Base-by-base conservation (phyloP, 2,329 filamentous ascomycete species). In the Sphaerulina musiva region DNA sequence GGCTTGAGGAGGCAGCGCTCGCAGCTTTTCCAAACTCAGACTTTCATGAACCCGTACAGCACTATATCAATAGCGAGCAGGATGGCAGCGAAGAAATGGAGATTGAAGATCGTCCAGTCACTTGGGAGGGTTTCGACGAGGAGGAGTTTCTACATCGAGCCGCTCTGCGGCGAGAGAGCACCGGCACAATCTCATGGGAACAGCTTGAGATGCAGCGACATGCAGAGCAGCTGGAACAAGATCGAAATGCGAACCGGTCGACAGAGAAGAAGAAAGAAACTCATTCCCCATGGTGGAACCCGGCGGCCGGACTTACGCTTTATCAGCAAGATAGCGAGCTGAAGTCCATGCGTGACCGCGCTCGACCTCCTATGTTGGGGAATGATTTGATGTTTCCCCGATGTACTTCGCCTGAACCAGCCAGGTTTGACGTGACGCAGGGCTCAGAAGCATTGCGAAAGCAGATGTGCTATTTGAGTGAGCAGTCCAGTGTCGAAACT, bases 331-430 rank as follows among this genome's bases (percentile, higher is more conserved):
- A 76, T 52, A 53, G 43, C 29, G 74, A 76, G 54, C 60, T 81
- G 39, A 73, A 77, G 57, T 75, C 76, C 26, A 80, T 82, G 74
- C 77, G 77, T 20, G 83, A 83, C 56, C 75, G 76, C 42, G 78
- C 79, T 26, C 80, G 78, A 41, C 92, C 92, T 40, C 92, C 92
- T 8, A 95, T 97, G 90, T 81, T 95, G 9, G 92, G 92, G 53
- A 74, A 77, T 54, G 87, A 95, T 61, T 80, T 97, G 51, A 76
- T 78, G 26, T 95, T 96, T 68, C 87, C 89, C 34, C 81, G 80
- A 68, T 95, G 89, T 68, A 78, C 80, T 8, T 95, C 91, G 26
- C 92, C 92, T 5, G 85, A 92, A 69, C 81, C 84, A 51, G 95
- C 90, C 12, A 84, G 89, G 64, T 86, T 95, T 64, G 89, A 95